phyloP scores from a whole-genome alignment of 306 rosid genomes.

The Vigna reflexopilosa region DNA sequence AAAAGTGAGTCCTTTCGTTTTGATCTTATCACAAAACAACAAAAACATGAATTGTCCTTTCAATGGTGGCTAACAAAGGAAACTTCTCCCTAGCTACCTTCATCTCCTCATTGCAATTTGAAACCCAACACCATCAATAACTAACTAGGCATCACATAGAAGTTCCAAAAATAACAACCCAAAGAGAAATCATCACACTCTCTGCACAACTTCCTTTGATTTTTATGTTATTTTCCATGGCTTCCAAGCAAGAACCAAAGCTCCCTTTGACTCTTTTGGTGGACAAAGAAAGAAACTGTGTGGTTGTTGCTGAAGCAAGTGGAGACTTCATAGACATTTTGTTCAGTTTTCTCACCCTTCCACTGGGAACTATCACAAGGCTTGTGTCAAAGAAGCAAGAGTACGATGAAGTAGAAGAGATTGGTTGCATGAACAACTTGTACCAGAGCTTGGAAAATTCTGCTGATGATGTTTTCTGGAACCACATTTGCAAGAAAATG shows the following conservation, averaged over 20 bases:
- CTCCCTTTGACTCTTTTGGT: slow-evolving; percentile 41
- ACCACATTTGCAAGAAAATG: slow-evolving; percentile 41
- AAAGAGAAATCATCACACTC: background rate
- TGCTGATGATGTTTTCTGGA: slow-evolving; percentile 20
- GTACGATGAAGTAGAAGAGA: background rate
- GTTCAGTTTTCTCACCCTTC: slow-evolving; percentile 50
- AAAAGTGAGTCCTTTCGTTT: background rate
- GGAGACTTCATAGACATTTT: slow-evolving; percentile 44
- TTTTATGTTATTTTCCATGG: slow-evolving; percentile 33
- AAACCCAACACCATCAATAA: slow-evolving; percentile 5
- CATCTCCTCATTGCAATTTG: background rate
- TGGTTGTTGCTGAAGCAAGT: slow-evolving; percentile 44
- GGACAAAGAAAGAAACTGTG: slow-evolving; percentile 25
- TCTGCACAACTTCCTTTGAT: background rate
- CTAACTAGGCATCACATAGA: slow-evolving; percentile 7
- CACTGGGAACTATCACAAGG: slow-evolving; percentile 42
- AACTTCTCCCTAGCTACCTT: slow-evolving; percentile 25
- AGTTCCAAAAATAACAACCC: background rate
- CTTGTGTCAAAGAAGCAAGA: slow-evolving; percentile 8
- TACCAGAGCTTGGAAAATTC: background rate
- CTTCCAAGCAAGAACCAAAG: slow-evolving; percentile 27
- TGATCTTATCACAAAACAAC: background rate
- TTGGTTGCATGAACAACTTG: slow-evolving; percentile 37
- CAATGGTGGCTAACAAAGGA: slow-evolving; percentile 16
- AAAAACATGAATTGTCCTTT: background rate